Base-by-base conservation (phyloP, 2,329 filamentous ascomycete species). In the Pseudocercospora ulei region DNA sequence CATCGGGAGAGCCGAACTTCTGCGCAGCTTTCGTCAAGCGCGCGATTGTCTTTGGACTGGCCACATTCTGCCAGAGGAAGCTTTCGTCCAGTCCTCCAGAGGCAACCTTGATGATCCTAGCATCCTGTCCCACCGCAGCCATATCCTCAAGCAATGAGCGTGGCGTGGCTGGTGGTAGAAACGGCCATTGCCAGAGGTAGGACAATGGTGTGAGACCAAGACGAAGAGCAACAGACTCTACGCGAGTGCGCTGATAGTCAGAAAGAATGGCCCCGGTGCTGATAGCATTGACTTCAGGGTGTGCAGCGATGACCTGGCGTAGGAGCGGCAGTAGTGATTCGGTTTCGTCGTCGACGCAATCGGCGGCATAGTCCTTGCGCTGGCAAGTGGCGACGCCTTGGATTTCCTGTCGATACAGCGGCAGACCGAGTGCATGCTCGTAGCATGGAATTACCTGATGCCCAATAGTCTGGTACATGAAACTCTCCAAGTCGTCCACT, bases 401-500 rank as follows among this genome's bases (percentile, higher is more conserved):
- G 51, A 96, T 95, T 37, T 76, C 67, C 51, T 79, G 75, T 12
- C 90, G 78, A 62, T 90, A 95, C 1, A 98, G 70, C 14, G 88
- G 88, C 20, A 96, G 69, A 0, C 72, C 76, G 1, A 94, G 77
- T 20, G 84, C 86, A 31, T 73, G 62, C 44, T 79, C 78, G 59
- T 95, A 96, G 9, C 94, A 71, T 2, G 87, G 85, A 41, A 96
- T 80, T 11, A 95, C 68, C 41, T 76, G 72, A 62, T 96, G 85
- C 7, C 90, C 90, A 44, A 95, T 83, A 2, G 90, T 98, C 68
- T 98, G 90, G 68, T 96, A 98, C 90, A 98, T 98, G 76, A 90
- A 96, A 66, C 87, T 95, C 63, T 98, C 85, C 53, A 93, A 71
- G 60, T 96, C 83, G 22, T 71, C 66, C 3, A 61, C 58, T 17